A percentile compares a stretch with the other conserved stretches of the same genome.
phyloP scores from a whole-genome alignment of 441 rosid species.

The Adansonia madagascariensis region DNA sequence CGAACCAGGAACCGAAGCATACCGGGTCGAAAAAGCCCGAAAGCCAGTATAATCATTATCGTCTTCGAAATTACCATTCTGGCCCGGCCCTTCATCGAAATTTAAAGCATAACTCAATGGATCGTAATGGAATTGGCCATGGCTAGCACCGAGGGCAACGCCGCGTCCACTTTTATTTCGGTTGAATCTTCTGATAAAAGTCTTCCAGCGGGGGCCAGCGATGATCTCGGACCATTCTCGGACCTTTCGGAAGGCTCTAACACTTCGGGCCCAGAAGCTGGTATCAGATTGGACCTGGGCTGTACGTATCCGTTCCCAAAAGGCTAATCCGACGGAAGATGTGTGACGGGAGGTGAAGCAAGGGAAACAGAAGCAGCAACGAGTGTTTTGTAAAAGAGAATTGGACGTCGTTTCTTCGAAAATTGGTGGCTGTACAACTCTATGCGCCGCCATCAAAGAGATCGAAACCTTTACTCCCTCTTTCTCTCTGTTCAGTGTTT shows the following conservation, averaged over 20 bases:
- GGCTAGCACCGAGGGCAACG: constrained; percentile 23
- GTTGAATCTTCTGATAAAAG: constrained; percentile 75
- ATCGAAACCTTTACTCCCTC: background rate
- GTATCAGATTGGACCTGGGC: constrained; percentile 22
- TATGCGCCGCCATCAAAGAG: constrained; percentile 15
- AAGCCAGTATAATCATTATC: constrained; percentile 39
- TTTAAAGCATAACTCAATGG: constrained; percentile 70
- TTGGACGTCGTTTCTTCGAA: constrained; percentile 28
- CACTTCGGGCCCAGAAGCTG: constrained; percentile 53
- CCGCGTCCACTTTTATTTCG: constrained; percentile 34
- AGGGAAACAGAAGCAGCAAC: constrained; percentile 61
- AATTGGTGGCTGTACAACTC: constrained; percentile 24
- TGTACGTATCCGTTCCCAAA: constrained; percentile 63
- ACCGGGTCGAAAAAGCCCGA: constrained; percentile 44
- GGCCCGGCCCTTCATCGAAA: constrained; percentile 36
- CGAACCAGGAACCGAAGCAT: constrained; percentile 39
- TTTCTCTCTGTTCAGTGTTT: constrained; percentile 24
- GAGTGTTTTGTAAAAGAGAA: constrained; percentile 30
- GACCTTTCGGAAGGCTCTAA: constrained; percentile 44
- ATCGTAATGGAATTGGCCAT: constrained; percentile 74
- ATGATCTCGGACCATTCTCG: constrained; percentile 91
- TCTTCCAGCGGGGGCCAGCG: constrained; percentile 95
- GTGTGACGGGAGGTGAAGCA: constrained; percentile 48
- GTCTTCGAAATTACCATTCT: constrained; percentile 34
- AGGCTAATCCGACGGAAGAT: constrained; percentile 40